Conservation (phyloP, 257 asterid species). For the Linaria vulgaris region DNA sequence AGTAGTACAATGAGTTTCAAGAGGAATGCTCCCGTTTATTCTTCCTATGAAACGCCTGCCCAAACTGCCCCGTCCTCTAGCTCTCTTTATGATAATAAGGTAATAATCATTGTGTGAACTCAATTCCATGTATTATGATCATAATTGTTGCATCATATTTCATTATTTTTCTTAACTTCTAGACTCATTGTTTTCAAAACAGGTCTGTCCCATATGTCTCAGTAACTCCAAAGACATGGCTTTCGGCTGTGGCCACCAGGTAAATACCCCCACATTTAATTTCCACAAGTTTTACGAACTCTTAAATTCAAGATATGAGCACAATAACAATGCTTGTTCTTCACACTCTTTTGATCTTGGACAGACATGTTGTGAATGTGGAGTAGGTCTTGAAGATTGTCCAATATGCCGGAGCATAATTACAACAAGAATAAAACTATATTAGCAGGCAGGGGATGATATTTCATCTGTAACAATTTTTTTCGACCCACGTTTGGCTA, state of each 20-base stretch:
- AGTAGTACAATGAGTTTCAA: constrained; percentile 36
- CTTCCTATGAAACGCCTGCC: constrained; percentile 11
- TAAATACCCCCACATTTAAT: constrained; percentile 5
- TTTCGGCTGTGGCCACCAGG: constrained; percentile 74
- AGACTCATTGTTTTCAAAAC: constrained; percentile 22
- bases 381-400: constrained; percentile 48
- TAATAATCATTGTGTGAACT: constrained; percentile 17
- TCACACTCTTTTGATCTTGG: constrained; percentile 8
- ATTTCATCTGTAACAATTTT: constrained; percentile 15
- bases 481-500: constrained; percentile 4
- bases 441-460: constrained; percentile 28
- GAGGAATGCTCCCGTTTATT: constrained; percentile 19
- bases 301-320: background rate
- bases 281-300: background rate
- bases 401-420: constrained; percentile 54
- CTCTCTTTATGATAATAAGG: constrained; percentile 45
- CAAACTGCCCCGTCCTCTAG: constrained; percentile 33
- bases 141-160: background rate
- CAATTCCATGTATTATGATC: too few relatives aligned
- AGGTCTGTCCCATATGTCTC: constrained; percentile 55
- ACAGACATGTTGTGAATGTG: constrained; percentile 64
- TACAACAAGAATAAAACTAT: constrained; percentile 58
- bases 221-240: constrained; percentile 54
- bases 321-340: background rate
- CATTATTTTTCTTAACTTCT: constrained; percentile 2